A percentile compares a stretch with the other conserved stretches of the same genome.
Evolutionary conservation across 345 rosid species (phyloP).

Genomic region (Salix viminalis): DNA sequence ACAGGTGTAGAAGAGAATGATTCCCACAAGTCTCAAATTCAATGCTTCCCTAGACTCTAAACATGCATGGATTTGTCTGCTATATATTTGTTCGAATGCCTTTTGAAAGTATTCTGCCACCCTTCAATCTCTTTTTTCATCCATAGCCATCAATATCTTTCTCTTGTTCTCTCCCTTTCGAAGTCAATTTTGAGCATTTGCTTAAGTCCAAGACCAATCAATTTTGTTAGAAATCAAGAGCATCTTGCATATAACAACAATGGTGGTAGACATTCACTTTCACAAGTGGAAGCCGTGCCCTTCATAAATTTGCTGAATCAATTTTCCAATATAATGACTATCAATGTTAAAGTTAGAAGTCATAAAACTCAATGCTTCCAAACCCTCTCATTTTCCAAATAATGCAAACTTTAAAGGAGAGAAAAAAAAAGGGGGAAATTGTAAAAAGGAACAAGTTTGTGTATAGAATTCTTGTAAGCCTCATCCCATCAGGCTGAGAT

Average conservation of each 20-base stretch:
- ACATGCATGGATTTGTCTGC: neutral
- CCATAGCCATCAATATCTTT: neutral
- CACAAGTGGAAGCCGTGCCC: neutral
- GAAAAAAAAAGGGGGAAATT: neutral
- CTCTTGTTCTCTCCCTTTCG: neutral
- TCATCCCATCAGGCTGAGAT: neutral
- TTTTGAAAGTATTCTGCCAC: neutral
- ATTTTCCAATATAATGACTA: neutral
- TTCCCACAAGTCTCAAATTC: conserved; percentile 22
- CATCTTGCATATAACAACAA: neutral
- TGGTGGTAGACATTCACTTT: conserved; percentile 6
- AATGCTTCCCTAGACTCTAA: neutral
- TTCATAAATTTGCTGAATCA: neutral
- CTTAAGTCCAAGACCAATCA: conserved; percentile 23
- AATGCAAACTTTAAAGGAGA: neutral
- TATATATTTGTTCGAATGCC: neutral
- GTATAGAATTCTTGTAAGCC: neutral
- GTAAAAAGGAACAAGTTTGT: neutral
- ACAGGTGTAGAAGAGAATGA: neutral
- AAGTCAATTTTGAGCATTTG: neutral
- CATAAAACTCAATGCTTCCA: neutral
- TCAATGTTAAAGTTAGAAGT: neutral
- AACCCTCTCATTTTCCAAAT: neutral
- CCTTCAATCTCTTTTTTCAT: neutral
- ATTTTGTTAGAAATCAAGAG: neutral